Conservation (phyloP, 306 rosid species). For the Aeschynomene evenia region DNA sequence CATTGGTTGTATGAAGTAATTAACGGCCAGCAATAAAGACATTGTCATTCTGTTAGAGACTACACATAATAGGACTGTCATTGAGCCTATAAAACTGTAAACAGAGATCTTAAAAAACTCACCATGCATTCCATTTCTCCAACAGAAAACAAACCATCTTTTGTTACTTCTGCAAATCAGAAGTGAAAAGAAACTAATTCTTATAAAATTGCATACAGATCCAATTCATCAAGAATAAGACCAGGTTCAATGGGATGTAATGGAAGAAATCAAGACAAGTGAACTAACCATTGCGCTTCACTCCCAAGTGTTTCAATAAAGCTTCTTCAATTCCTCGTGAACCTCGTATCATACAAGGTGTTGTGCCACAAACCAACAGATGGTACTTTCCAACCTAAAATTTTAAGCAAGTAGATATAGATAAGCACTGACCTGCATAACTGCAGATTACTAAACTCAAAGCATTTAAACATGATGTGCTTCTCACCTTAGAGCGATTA, state of each 20-base stretch:
- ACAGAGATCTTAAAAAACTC: constrained; percentile 35
- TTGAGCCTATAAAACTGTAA: background rate
- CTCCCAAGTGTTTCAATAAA: constrained; percentile 87
- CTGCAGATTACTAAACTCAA: background rate
- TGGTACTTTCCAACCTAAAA: constrained; percentile 92
- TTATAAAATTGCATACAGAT: background rate
- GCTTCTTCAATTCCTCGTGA: constrained; percentile 91
- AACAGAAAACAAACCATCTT: constrained; percentile 96
- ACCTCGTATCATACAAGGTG: constrained; percentile 99
- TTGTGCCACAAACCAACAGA: constrained; percentile 94
- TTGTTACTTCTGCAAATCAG: constrained; percentile 81
- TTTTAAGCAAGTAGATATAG: constrained; percentile 33
- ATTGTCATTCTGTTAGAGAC: constrained; percentile 10
- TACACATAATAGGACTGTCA: background rate
- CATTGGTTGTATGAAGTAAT: constrained; percentile 1
- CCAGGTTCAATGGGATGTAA: background rate
- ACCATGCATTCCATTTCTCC: constrained; percentile 99
- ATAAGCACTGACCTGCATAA: constrained; percentile 30
- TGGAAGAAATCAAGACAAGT: constrained; percentile 12
- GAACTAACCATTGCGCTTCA: constrained; percentile 85
- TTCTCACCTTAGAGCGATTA: constrained; percentile 79
- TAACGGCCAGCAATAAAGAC: background rate
- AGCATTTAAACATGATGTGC: constrained; percentile 8
- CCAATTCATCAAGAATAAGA: constrained; percentile 17
- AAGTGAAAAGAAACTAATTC: constrained; percentile 31